Conservation (phyloP, 1,139 yeast genomes). For the Pichia norvegensis region DNA sequence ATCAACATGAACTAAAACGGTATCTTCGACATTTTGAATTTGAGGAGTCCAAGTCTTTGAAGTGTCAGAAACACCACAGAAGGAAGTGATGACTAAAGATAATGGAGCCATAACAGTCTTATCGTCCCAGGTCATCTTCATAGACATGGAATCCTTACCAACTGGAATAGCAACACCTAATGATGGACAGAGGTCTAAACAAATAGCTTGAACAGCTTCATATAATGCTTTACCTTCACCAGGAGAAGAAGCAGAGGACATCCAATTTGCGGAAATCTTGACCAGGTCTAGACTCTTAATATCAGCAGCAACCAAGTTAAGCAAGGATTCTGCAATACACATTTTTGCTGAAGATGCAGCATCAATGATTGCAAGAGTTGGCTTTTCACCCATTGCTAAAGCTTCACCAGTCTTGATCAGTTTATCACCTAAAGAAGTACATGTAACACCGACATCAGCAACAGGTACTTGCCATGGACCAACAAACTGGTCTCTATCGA, state of each 20-base stretch:
- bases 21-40: constrained; percentile 39
- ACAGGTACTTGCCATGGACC: constrained; percentile 99
- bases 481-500: constrained; percentile 97
- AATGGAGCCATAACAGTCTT: constrained; percentile 93
- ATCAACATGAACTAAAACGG: constrained; percentile 73
- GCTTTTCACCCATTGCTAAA: constrained; percentile 95
- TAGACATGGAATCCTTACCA: constrained; percentile 98
- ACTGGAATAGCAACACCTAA: constrained; percentile 92
- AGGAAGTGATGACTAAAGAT: constrained; percentile 87
- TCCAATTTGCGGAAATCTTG: constrained; percentile 96
- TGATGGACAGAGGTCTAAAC: constrained; percentile 88
- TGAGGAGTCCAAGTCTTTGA: constrained; percentile 95
- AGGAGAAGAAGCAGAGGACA: constrained; percentile 92
- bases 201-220: constrained; percentile 96
- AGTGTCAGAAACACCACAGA: constrained; percentile 79
- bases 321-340: constrained; percentile 90
- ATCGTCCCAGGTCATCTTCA: constrained; percentile 97
- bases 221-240: constrained; percentile 96
- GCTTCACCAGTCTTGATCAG: constrained; percentile 85
- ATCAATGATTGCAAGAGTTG: constrained; percentile 78
- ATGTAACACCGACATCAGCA: constrained; percentile 97
- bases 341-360: constrained; percentile 97
- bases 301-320: constrained; percentile 88
- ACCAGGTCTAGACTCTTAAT: constrained; percentile 66
- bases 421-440: constrained; percentile 75